Evolutionary conservation across 352 stramenopile genomes (phyloP).

Genomic region (Peronospora belbahrii): DNA sequence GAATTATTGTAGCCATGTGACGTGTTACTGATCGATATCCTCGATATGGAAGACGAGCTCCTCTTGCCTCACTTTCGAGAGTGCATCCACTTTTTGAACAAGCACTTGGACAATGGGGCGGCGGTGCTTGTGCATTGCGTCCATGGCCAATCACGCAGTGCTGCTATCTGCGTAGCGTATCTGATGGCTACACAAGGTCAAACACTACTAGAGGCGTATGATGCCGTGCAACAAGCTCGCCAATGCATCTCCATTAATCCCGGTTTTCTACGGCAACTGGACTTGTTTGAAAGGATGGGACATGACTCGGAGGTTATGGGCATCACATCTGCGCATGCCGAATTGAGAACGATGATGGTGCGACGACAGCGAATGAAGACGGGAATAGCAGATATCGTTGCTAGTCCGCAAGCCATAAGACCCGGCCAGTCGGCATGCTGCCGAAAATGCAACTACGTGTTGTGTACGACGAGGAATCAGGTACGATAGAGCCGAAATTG

Average conservation of each 20-base stretch:
- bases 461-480: slow-evolving; percentile 47
- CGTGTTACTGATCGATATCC: slow-evolving; percentile 48
- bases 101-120: slow-evolving; percentile 4
- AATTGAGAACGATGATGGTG: slow-evolving; percentile 46
- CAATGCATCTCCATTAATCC: slow-evolving; percentile 76
- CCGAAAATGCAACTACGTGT: slow-evolving; percentile 49
- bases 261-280: slow-evolving; percentile 62
- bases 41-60: slow-evolving; percentile 73
- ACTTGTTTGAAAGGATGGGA: slow-evolving; percentile 60
- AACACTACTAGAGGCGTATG: slow-evolving; percentile 41
- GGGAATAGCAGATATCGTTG: slow-evolving; percentile 22
- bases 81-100: slow-evolving; percentile 40
- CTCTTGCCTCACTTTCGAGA: slow-evolving; percentile 52
- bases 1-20: slow-evolving; percentile 20
- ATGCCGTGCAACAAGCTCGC: slow-evolving; percentile 46
- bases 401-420: slow-evolving; percentile 13
- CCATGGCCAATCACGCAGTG: slow-evolving; percentile 73
- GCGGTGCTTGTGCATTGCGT: slow-evolving; percentile 67
- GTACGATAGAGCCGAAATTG: slow-evolving; percentile 9
- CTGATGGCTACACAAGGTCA: slow-evolving; percentile 46
- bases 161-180: slow-evolving; percentile 64
- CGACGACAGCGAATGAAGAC: slow-evolving; percentile 28
- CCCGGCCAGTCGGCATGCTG: slow-evolving; percentile 31
- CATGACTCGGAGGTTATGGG: slow-evolving; percentile 33
- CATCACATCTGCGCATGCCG: slow-evolving; percentile 46